Evolutionary conservation across 1,284 basidiomycete species (phyloP).

Genomic region (Heterobasidion annosum): DNA sequence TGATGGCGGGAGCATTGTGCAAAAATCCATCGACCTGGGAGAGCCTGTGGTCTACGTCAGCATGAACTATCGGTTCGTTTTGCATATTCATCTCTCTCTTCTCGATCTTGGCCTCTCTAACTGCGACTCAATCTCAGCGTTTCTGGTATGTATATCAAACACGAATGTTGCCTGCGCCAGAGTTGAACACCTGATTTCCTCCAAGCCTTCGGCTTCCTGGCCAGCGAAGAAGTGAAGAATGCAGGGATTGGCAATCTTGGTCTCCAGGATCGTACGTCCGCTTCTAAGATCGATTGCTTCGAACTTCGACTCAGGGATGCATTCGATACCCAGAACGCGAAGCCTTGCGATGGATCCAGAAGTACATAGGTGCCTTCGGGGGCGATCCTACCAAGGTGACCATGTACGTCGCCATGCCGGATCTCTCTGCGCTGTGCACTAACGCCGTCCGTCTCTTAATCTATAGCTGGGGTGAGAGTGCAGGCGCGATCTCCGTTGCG

Average conservation of each 20-base stretch:
- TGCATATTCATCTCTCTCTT: background rate
- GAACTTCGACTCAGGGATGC: slow-evolving; percentile 4
- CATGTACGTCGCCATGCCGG: background rate
- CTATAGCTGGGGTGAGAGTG: slow-evolving; percentile 30
- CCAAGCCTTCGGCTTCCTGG: slow-evolving; percentile 28
- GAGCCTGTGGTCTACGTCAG: slow-evolving; percentile 18
- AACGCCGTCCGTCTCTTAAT: background rate
- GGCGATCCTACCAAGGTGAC: slow-evolving; percentile 1
- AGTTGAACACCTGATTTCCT: slow-evolving; percentile 2
- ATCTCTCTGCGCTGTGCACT: background rate
- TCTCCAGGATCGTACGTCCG: slow-evolving; percentile 39
- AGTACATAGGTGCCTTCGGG: slow-evolving; percentile 18
- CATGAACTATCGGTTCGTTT: slow-evolving; percentile 19
- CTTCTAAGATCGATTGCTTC: slow-evolving; percentile 19
- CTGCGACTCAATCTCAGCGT: background rate
- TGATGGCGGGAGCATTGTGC: slow-evolving; percentile 14
- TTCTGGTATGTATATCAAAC: background rate
- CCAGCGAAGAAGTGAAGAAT: slow-evolving; percentile 35
- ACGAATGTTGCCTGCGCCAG: background rate
- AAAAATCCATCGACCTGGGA: slow-evolving; percentile 11
- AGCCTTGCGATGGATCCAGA: slow-evolving; percentile 26
- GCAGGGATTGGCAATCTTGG: slow-evolving; percentile 48
- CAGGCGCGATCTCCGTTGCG: slow-evolving; percentile 26
- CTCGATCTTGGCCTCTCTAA: background rate
- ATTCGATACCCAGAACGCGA: slow-evolving; percentile 7